Percentiles rank a stretch among this genome's conserved stretches.
Conservation (phyloP, 352 stramenopile species). For the Pythium myriotylum region DNA sequence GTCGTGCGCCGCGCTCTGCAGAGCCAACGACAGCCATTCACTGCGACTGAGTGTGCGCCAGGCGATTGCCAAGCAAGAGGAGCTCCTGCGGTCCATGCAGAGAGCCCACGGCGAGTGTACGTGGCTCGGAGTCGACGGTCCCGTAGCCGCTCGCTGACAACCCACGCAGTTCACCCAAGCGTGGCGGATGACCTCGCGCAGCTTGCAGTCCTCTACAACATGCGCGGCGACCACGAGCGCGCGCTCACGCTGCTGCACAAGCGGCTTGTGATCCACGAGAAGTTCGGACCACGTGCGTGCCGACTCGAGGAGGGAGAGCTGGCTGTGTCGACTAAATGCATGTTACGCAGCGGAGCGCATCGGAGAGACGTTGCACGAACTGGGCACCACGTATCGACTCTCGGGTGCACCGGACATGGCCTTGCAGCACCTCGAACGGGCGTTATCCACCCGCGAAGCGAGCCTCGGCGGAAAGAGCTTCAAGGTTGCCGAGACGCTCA, state of each 20-base stretch:
- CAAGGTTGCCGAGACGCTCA: slow-evolving; percentile 81
- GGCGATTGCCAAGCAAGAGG: slow-evolving; percentile 56
- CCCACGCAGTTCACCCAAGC: slow-evolving; percentile 41
- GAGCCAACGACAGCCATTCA: background rate
- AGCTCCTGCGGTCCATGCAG: slow-evolving; percentile 47
- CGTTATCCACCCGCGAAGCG: slow-evolving; percentile 43
- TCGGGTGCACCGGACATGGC: slow-evolving; percentile 52
- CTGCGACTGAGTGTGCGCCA: slow-evolving; percentile 3
- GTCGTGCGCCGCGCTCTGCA: background rate
- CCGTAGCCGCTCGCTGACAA: background rate
- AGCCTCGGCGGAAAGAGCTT: slow-evolving; percentile 58
- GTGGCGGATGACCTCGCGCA: slow-evolving; percentile 73
- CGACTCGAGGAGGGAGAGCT: background rate
- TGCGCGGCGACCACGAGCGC: slow-evolving; percentile 67
- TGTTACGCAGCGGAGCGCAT: slow-evolving; percentile 33
- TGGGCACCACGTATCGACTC: slow-evolving; percentile 73
- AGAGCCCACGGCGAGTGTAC: slow-evolving; percentile 53
- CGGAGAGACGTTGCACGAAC: slow-evolving; percentile 63
- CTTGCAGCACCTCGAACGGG: slow-evolving; percentile 60
- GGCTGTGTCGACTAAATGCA: background rate
- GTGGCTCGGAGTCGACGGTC: slow-evolving; percentile 1
- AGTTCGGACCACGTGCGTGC: slow-evolving; percentile 59
- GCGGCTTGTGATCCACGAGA: slow-evolving; percentile 84
- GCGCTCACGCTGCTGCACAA: slow-evolving; percentile 70
- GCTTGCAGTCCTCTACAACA: slow-evolving; percentile 67